Percentiles rank a stretch among this genome's conserved stretches.
Conservation (phyloP, 108 stramenopile species). For the Fragilaria crotonensis region DNA sequence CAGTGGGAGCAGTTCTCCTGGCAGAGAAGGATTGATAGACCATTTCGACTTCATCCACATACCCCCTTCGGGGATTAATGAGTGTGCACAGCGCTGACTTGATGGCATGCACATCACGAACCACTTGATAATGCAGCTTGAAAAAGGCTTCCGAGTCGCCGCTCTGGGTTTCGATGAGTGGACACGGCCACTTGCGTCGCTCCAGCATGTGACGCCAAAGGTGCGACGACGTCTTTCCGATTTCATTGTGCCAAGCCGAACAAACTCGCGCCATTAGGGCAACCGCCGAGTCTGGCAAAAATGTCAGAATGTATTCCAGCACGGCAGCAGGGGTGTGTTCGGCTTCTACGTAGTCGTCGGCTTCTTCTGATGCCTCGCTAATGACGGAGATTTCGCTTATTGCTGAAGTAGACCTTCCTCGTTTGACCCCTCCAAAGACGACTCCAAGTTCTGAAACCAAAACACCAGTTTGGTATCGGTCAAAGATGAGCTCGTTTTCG, state of each 20-base stretch:
- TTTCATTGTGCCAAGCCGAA: slow-evolving; percentile 39
- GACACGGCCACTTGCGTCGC: slow-evolving; percentile 34
- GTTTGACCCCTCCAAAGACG: slow-evolving; percentile 5
- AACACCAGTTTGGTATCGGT: slow-evolving; percentile 41
- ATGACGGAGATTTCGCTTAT: slow-evolving; percentile 7
- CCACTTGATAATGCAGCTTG: neutral
- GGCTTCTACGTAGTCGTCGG: neutral
- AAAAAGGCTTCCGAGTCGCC: neutral
- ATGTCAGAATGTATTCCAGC: slow-evolving; percentile 39
- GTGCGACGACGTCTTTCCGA: slow-evolving; percentile 35
- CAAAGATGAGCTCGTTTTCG: slow-evolving; percentile 31
- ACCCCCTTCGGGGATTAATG: neutral
- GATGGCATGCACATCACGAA: neutral
- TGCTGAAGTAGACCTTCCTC: slow-evolving; percentile 7
- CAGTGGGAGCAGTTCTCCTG: slow-evolving; percentile 13
- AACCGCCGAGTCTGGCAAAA: slow-evolving; percentile 29
- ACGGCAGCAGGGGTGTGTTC: slow-evolving; percentile 34
- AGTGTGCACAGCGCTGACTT: neutral
- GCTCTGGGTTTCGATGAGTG: neutral
- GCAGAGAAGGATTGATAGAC: slow-evolving; percentile 21
- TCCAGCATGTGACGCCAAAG: slow-evolving; percentile 39
- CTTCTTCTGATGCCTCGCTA: neutral
- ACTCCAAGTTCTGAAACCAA: slow-evolving; percentile 13
- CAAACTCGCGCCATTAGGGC: slow-evolving; percentile 32
- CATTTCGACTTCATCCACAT: slow-evolving; percentile 17